Evolutionary conservation across 208 protist genomes (phyloP).

Genomic region (Acanthamoeba sp.): DNA sequence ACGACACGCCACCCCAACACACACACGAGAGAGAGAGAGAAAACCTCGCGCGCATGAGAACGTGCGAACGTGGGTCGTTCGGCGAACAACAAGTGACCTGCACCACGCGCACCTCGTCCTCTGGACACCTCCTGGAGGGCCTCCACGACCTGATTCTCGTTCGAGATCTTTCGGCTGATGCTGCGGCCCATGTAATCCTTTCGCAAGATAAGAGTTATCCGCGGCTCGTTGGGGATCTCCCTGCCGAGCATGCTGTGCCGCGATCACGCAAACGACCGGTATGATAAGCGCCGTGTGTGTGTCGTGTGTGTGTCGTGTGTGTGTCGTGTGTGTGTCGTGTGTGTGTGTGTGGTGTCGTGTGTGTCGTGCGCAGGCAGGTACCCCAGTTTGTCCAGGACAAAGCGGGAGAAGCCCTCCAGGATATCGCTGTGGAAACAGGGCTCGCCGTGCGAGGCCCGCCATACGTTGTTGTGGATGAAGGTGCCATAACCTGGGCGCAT

Average conservation of each 20-base stretch:
- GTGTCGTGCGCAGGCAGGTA: not conserved
- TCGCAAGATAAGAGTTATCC: conserved; percentile 1
- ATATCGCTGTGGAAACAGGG: conserved; percentile 33
- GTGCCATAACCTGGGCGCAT: conserved; percentile 8
- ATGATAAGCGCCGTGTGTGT: not conserved
- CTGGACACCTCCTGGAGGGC: not conserved
- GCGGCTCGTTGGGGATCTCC: not conserved
- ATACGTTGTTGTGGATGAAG: conserved; percentile 53
- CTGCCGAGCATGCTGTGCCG: not conserved
- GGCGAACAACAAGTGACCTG: not conserved
- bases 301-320: not conserved
- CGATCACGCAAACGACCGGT: not conserved
- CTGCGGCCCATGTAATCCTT: conserved; percentile 44
- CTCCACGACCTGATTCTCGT: not conserved
- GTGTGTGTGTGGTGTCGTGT: not conserved
- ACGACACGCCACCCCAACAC: no score
- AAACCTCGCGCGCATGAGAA: no score
- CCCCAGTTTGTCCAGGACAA: conserved; percentile 15
- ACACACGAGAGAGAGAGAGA: no score
- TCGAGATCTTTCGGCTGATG: not conserved
- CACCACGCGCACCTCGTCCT: not conserved
- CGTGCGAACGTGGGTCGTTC: no score
- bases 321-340: not conserved
- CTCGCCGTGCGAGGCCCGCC: not conserved
- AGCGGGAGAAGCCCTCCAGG: conserved; percentile 4